Evolutionary conservation across 805 yeast genomes (phyloP), one percentile per base, ranked within the genome.

Genomic region (Candida suzukii): DNA sequence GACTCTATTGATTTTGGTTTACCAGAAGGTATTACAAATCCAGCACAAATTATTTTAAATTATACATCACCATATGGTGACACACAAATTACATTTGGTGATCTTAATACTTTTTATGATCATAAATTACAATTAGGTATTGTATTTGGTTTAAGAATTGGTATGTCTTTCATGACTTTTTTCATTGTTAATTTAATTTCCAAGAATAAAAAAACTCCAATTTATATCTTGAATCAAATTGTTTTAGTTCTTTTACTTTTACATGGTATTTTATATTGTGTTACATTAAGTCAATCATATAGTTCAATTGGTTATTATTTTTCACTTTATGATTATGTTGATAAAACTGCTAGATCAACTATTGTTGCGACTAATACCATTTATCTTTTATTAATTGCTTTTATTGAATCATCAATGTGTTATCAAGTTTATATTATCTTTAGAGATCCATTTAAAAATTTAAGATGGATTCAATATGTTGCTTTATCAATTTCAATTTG

Each of bases 401-500:
- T 76, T 10, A 74, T 90, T 41, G 84, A 87, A 57, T 46, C 65
- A 0, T 80, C 93, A 0, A 61, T 91, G 53, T 68, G 80, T 2
- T 78, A 78, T 54, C 98, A 91, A 63, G 74, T 84, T 9, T 71
- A 68, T 46, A 74, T 83, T 26, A 78, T 93, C 38, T 86, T 86
- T 64, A 70, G 74, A 42, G 67, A 74, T n/a, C 76, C 80, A 17
- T 70, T 69, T n/a, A 31, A 47, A 12, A 33, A 43, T 8, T 63
- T 71, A 25, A 67, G 63, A 32, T 58, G 51, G 22, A 44, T 74
- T 28, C 74, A 80, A 1, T 41, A 57, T 30, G 6, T 60, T 0
- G 53, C 75, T 22, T 66, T 76, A 1, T 43, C 50, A 0, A 17
- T 71, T 0, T 61, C 79, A 0, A 54, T 61, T 0, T 46, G 64